Percentiles rank a stretch among this genome's conserved stretches.
Conservation (phyloP, 129 eudicot species). For the Saposhnikovia divaricata region DNA sequence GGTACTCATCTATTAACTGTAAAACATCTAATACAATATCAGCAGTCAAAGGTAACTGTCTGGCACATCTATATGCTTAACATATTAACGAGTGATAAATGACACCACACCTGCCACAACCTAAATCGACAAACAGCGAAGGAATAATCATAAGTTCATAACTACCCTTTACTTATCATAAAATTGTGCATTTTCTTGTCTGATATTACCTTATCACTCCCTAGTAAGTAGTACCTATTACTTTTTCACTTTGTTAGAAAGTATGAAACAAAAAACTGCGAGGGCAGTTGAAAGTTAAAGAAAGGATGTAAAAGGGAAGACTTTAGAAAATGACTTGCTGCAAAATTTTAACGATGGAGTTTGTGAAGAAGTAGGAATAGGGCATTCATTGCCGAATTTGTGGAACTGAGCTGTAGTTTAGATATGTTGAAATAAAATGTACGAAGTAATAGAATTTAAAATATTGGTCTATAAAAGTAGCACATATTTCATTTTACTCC, state of each 20-base stretch:
- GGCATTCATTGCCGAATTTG: not conserved
- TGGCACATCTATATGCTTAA: not conserved
- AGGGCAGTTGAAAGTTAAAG: not conserved
- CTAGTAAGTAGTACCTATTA: not conserved
- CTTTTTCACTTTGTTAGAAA: not conserved
- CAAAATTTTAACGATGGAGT: not conserved
- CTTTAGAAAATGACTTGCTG: not conserved
- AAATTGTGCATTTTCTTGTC: not conserved
- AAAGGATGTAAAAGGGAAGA: not conserved
- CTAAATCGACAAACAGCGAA: not conserved
- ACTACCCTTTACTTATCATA: not conserved
- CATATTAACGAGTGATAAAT: not conserved
- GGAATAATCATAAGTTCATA: not conserved
- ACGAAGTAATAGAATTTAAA: not conserved
- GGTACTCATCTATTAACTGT: constrained; percentile 88
- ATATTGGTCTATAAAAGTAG: not conserved
- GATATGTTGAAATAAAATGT: not conserved
- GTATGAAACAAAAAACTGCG: not conserved
- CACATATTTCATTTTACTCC: not conserved
- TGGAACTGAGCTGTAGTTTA: not conserved
- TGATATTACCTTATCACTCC: not conserved
- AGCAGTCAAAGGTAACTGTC: not conserved
- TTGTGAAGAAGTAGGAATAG: not conserved
- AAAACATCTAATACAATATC: constrained; percentile 9
- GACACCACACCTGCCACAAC: not conserved